Conservation (phyloP, 2,329 filamentous ascomycete species). For the Lachnellula occidentalis region DNA sequence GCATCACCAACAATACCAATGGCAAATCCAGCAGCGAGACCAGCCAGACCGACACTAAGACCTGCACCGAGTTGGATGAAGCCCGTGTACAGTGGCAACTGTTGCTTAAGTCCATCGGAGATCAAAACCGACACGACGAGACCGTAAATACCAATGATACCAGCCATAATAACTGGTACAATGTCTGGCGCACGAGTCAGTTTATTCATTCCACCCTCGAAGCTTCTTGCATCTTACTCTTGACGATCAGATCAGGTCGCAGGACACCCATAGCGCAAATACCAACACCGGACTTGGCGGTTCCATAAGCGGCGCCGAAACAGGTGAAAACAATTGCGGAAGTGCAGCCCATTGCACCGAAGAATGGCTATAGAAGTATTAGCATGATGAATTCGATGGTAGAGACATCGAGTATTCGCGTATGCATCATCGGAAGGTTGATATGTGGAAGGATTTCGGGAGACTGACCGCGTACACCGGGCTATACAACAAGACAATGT, state of each 20-base stretch:
- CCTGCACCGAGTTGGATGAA: constrained; percentile 84
- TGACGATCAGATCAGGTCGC: constrained; percentile 95
- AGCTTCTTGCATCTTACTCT: constrained; percentile 65
- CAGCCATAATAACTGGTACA: constrained; percentile 99
- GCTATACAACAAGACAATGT: constrained; percentile 48
- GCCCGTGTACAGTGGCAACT: constrained; percentile 69
- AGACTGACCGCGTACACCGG: constrained; percentile 97
- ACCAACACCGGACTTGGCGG: constrained; percentile 98
- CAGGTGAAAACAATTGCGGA: constrained; percentile 95
- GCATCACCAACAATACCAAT: constrained; percentile 86
- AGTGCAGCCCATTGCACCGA: constrained; percentile 95
- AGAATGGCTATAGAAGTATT: constrained; percentile 61
- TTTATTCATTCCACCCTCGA: not conserved
- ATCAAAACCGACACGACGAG: constrained; percentile 84
- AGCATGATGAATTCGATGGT: constrained; percentile 25
- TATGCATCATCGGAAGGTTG: constrained; percentile 1
- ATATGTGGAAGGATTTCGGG: constrained; percentile 16
- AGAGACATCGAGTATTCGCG: constrained; percentile 6
- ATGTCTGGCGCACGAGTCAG: constrained; percentile 61
- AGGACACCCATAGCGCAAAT: constrained; percentile 98
- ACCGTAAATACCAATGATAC: constrained; percentile 99
- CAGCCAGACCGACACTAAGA: constrained; percentile 74
- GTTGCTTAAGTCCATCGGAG: constrained; percentile 70
- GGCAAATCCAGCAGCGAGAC: constrained; percentile 79
- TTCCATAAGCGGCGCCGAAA: constrained; percentile 95